These are phyloP conservation scores for Euphorbia schlechtendalii DNA, from an alignment of 441 rosid species.

Conservation along the genomic window DNA sequence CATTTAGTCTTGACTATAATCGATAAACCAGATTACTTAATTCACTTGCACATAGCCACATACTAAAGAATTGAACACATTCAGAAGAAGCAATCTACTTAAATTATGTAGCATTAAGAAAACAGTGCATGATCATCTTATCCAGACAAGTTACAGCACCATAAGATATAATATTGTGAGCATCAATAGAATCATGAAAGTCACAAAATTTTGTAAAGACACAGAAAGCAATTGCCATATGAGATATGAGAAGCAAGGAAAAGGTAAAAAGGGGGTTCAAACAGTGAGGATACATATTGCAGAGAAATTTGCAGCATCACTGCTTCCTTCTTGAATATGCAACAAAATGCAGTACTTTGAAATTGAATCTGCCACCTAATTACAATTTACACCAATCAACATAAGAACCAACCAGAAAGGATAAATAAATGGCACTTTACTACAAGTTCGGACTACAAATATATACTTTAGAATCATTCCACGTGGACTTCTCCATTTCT, in stretches of 20 bases:
- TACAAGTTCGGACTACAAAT: neutral
- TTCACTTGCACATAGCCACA: neutral
- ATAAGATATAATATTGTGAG: neutral
- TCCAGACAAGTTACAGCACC: neutral
- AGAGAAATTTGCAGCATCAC: constrained; percentile 55
- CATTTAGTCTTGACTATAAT: neutral
- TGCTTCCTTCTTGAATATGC: constrained; percentile 51
- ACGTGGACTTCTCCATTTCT: constrained; percentile 51
- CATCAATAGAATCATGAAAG: neutral
- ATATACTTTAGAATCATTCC: constrained; percentile 49
- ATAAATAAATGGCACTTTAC: neutral
- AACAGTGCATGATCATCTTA: neutral
- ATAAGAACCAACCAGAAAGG: constrained; percentile 4
- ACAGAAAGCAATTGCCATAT: neutral
- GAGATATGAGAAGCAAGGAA: neutral
- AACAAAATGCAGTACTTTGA: constrained; percentile 68
- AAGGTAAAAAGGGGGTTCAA: neutral
- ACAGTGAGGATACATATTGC: constrained; percentile 75
- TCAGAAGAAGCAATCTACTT: neutral
- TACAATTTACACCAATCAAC: constrained; percentile 15
- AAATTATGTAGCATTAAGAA: neutral
- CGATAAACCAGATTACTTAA: neutral
- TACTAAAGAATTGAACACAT: neutral
- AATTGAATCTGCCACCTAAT: constrained; percentile 61
- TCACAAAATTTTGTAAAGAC: neutral